These are phyloP conservation scores for Blumeria hordei DNA, from an alignment of 2,329 filamentous ascomycete genomes.

Conservation along the genomic window DNA sequence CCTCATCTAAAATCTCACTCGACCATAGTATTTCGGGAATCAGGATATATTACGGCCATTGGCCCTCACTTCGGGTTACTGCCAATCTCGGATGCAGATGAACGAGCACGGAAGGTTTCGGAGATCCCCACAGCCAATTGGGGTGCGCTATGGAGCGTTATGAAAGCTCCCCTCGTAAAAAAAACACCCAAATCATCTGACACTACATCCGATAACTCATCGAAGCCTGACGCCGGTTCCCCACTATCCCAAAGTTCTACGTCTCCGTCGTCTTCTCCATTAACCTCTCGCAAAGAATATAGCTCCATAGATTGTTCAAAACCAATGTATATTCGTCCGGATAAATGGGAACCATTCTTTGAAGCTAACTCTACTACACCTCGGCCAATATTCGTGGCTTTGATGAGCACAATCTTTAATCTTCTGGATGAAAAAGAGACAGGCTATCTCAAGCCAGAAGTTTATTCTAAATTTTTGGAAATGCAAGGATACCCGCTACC, in stretches of 20 bases:
- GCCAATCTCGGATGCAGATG: not conserved
- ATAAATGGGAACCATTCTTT: constrained; percentile 9
- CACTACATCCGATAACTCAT: not conserved
- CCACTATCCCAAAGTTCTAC: not conserved
- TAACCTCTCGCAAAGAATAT: constrained; percentile 7
- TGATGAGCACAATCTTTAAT: constrained; percentile 2
- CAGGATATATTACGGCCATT: constrained; percentile 5
- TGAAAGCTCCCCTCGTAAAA: constrained; percentile 9
- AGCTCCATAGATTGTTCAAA: constrained; percentile 9
- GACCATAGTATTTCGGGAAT: constrained; percentile 7
- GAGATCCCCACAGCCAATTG: constrained; percentile 11
- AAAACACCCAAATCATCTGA: constrained; percentile 1
- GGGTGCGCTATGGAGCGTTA: constrained; percentile 9
- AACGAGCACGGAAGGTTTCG: constrained; percentile 1
- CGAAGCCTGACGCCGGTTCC: not conserved
- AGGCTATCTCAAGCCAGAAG: constrained; percentile 2
- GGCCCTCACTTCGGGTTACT: constrained; percentile 5
- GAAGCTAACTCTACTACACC: constrained; percentile 3
- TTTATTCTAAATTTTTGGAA: constrained; percentile 2
- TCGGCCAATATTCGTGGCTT: not conserved
- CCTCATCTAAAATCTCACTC: constrained; percentile 6
- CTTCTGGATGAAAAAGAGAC: constrained; percentile 1
- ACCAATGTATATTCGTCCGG: constrained; percentile 6
- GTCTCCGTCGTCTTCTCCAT: constrained; percentile 5
- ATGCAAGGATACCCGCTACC: constrained; percentile 2